Evolutionary conservation across 805 yeast genomes (phyloP).

Genomic region (Teunomyces cretensis): DNA sequence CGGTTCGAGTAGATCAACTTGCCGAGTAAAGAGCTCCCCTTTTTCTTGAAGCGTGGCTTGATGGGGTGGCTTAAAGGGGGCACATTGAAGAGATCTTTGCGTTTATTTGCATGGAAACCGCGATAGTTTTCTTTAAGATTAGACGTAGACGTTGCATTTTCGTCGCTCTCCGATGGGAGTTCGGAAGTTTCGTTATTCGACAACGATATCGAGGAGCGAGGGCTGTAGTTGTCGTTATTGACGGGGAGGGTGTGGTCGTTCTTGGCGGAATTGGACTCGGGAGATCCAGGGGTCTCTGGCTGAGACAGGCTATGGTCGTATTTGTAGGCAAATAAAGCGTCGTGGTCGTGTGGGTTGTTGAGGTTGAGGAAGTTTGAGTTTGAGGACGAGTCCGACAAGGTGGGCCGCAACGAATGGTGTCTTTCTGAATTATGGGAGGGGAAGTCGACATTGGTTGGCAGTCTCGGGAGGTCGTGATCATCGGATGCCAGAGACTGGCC

Average conservation of each 20-base stretch:
- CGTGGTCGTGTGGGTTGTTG: conserved; percentile 5
- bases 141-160: neutral
- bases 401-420: conserved; percentile 7
- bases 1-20: conserved; percentile 38
- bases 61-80: conserved; percentile 53
- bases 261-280: neutral
- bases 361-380: conserved; percentile 1
- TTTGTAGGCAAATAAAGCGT: conserved; percentile 9
- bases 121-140: conserved; percentile 27
- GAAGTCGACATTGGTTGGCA: conserved; percentile 5
- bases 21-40: conserved; percentile 37
- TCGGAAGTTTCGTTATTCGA: conserved; percentile 1
- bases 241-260: neutral
- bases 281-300: neutral
- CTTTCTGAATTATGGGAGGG: neutral
- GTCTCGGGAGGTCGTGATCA: conserved; percentile 6
- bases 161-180: neutral
- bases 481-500: conserved; percentile 9
- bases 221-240: conserved; percentile 12
- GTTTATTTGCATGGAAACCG: conserved; percentile 40
- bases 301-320: conserved; percentile 7
- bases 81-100: conserved; percentile 28
- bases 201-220: conserved; percentile 11
- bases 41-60: conserved; percentile 44
- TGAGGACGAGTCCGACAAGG: conserved; percentile 6